Base-by-base conservation (phyloP, 139 green algal genomes). In the Ettlia oleoabundans region DNA sequence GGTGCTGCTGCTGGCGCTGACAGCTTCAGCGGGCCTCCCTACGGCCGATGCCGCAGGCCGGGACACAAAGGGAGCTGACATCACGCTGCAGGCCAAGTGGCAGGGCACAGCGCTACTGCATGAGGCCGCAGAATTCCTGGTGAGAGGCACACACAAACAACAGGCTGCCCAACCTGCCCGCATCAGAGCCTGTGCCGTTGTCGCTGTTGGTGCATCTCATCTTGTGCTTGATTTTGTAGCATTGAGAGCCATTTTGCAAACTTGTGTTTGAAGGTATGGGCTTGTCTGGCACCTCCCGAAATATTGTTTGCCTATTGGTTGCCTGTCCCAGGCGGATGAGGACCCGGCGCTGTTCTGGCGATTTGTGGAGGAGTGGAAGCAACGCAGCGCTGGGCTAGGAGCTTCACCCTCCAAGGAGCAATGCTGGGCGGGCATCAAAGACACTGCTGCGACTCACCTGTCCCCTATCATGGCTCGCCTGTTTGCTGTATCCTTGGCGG, bases 81-180 rank as follows among this genome's bases (percentile, higher is more conserved):
- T 96, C 10, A 88, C 67, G 10, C 76, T 97, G 28, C 66, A 58
- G 3, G 86, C 92, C 10, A 88, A 91, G 21, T 97, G 93, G 90
- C 55, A 81, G 1, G 88, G 81, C 33, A 94, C 92, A 1, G 78
- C 93, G 0, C 83, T 90, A 3, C 19, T 95, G 21, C 87, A 94
- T 40, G 93, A 97, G 61, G 92, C 91, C 6, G 87, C 86, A 30
- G 92, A 96, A 52, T 96, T 95, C 55, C 63, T 96, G 87, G 92
- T 95, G 74, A 41, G 86, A 47, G n/a, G n/a, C n/a, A n/a, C n/a
- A n/a, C n/a, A n/a, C n/a, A n/a, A n/a, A n/a, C n/a, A n/a, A n/a
- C n/a, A n/a, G n/a, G n/a, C n/a, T n/a, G n/a, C n/a, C n/a, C n/a
- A n/a, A n/a, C n/a, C n/a, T n/a, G n/a, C n/a, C n/a, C n/a, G n/a